These are phyloP conservation scores for Pulveroboletus sp. DNA, from an alignment of 768 basidiomycete genomes.

Conservation along the genomic window DNA sequence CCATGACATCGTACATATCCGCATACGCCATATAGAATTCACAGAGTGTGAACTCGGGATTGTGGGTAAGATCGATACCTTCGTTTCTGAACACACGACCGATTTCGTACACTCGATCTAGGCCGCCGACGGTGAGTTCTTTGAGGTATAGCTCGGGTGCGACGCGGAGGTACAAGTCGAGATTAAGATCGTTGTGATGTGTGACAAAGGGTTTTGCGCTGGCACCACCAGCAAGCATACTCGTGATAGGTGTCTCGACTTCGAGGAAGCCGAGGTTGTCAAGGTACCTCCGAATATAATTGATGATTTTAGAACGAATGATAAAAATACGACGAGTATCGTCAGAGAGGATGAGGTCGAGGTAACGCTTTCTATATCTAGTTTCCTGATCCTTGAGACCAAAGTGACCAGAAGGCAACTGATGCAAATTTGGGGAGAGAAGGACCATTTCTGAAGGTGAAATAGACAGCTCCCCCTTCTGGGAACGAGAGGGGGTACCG, in stretches of 20 bases:
- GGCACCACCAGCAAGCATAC: slow-evolving; percentile 92
- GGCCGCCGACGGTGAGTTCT: slow-evolving; percentile 92
- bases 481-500: slow-evolving; percentile 85
- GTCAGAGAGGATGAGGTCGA: slow-evolving; percentile 94
- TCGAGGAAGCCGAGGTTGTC: slow-evolving; percentile 94
- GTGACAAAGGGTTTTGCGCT: slow-evolving; percentile 99
- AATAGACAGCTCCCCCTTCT: slow-evolving; percentile 94
- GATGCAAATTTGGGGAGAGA: slow-evolving; percentile 94
- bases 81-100: slow-evolving; percentile 98
- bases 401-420: slow-evolving; percentile 86
- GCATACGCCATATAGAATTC: slow-evolving; percentile 99
- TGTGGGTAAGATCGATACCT: slow-evolving; percentile 97
- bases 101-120: slow-evolving; percentile 98
- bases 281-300: slow-evolving; percentile 88
- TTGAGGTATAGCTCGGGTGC: slow-evolving; percentile 98
- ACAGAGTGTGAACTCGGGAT: slow-evolving; percentile 99
- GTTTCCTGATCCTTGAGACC: slow-evolving; percentile 98
- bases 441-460: slow-evolving; percentile 75
- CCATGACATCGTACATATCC: slow-evolving; percentile 99
- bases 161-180: slow-evolving; percentile 94
- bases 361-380: slow-evolving; percentile 96
- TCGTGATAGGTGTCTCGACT: slow-evolving; percentile 98
- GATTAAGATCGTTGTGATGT: slow-evolving; percentile 96
- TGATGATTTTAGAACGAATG: slow-evolving; percentile 84
- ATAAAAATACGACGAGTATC: slow-evolving; percentile 87